These are phyloP conservation scores for Jimgerdemannia lactiflua DNA, from an alignment of 192 early-diverging fungal species.

Conservation along the genomic window DNA sequence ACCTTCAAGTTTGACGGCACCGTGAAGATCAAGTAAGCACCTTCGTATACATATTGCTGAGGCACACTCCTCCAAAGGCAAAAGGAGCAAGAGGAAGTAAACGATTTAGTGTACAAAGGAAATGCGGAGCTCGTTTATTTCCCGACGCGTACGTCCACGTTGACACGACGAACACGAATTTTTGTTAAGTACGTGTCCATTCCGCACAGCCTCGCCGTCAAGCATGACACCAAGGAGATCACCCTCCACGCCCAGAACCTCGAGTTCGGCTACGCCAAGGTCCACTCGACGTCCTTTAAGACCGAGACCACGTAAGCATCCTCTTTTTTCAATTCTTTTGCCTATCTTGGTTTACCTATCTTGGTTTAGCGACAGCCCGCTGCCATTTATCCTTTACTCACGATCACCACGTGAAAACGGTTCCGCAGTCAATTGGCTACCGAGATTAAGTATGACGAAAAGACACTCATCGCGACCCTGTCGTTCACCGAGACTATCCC, in stretches of 20 bases:
- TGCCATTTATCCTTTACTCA: not conserved
- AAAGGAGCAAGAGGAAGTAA: not conserved
- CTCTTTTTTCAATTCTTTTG: not conserved
- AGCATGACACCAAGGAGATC: constrained; percentile 59
- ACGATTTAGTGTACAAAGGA: not conserved
- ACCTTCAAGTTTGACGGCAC: constrained; percentile 76
- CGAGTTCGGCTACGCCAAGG: constrained; percentile 54
- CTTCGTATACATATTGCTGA: not conserved
- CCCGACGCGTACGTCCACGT: too few relatives aligned
- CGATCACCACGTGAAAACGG: constrained; percentile 5
- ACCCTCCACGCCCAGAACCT: constrained; percentile 68
- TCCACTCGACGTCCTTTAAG: constrained; percentile 41
- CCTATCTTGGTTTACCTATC: too few relatives aligned
- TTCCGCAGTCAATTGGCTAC: not conserved
- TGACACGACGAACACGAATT: too few relatives aligned
- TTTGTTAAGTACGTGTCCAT: not conserved
- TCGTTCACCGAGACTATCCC: constrained; percentile 57
- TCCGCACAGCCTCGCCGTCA: constrained; percentile 49
- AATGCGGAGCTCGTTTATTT: too few relatives aligned
- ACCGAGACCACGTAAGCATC: constrained; percentile 47
- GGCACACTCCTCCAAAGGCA: too few relatives aligned
- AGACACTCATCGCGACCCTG: not conserved
- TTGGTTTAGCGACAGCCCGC: not conserved
- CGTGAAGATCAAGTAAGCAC: constrained; percentile 67
- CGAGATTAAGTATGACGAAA: constrained; percentile 20